Percentiles rank a stretch among this genome's conserved stretches.
Evolutionary conservation across 768 basidiomycete species (phyloP).

Genomic region (Baorangia bicolor): DNA sequence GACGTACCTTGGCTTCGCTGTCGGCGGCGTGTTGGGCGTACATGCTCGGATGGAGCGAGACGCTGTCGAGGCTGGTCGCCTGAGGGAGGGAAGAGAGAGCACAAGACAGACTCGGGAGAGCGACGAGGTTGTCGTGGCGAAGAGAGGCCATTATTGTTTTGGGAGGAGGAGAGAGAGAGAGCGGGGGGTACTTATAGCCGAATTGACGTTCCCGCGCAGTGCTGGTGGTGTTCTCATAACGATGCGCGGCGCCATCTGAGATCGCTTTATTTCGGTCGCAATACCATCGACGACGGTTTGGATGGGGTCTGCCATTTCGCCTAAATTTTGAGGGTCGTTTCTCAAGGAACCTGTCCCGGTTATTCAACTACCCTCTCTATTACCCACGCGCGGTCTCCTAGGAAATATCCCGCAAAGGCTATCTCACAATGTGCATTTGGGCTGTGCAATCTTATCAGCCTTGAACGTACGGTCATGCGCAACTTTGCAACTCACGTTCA

Average conservation of each 20-base stretch:
- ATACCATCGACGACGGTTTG: constrained; percentile 19
- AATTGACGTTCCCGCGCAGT: background rate
- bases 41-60: constrained; percentile 68
- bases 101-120: constrained; percentile 71
- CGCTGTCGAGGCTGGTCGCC: constrained; percentile 65
- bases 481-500: too few relatives aligned
- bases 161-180: background rate
- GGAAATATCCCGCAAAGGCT: constrained; percentile 15
- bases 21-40: constrained; percentile 65
- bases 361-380: constrained; percentile 3
- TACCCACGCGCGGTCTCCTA: constrained; percentile 33
- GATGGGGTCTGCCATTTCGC: constrained; percentile 15
- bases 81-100: constrained; percentile 68
- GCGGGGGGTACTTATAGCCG: constrained; percentile 18
- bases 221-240: constrained; percentile 20
- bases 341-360: background rate
- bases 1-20: constrained; percentile 70
- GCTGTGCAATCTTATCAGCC: background rate
- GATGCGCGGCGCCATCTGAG: constrained; percentile 28
- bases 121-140: constrained; percentile 56
- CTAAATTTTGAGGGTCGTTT: constrained; percentile 32
- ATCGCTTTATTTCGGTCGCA: constrained; percentile 19
- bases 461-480: too few relatives aligned
- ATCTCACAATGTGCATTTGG: constrained; percentile 2
- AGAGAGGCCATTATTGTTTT: constrained; percentile 30